A percentile compares a stretch with the other conserved stretches of the same genome.
phyloP scores from a whole-genome alignment of 2,329 filamentous ascomycete genomes.

The Aspergillus bombycis region DNA sequence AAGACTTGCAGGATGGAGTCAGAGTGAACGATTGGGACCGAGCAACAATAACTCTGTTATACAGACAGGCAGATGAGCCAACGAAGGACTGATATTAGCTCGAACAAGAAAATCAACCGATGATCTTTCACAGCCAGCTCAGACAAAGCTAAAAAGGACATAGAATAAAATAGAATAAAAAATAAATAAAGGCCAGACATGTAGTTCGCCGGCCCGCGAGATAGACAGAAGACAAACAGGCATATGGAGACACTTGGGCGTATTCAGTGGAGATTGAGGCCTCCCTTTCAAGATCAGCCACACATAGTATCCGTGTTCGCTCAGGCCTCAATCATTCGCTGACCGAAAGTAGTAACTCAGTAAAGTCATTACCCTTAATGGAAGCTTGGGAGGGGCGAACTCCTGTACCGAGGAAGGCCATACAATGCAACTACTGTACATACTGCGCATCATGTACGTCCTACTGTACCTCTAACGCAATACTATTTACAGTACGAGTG shows the following conservation, averaged over 20 bases:
- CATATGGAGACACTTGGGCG: conserved; percentile 16
- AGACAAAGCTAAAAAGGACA: conserved; percentile 2
- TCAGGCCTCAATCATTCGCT: conserved; percentile 13
- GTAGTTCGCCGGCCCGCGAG: conserved; percentile 13
- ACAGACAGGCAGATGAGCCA: conserved; percentile 19
- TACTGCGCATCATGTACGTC: conserved; percentile 8
- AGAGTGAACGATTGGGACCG: conserved; percentile 15
- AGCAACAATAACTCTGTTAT: conserved; percentile 24
- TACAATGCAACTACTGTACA: conserved; percentile 15
- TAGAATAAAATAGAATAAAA: not conserved
- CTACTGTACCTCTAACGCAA: not conserved
- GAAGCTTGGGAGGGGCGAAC: conserved; percentile 13
- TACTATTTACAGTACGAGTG: not conserved
- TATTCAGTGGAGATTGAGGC: conserved; percentile 15
- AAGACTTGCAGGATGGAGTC: conserved; percentile 20
- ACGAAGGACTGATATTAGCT: conserved; percentile 21
- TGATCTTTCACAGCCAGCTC: conserved; percentile 17
- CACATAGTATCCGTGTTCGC: conserved; percentile 17
- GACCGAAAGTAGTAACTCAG: conserved; percentile 12
- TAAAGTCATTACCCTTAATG: conserved; percentile 11
- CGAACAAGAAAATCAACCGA: conserved; percentile 21
- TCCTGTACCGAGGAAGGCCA: conserved; percentile 13
- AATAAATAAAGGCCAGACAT: not conserved
- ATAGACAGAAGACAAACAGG: conserved; percentile 12
- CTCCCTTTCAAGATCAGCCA: conserved; percentile 21